A percentile compares a stretch with the other conserved stretches of the same genome.
phyloP scores from a whole-genome alignment of 225 moss, liverwort and hornwort species.

The Climacium dendroides region DNA sequence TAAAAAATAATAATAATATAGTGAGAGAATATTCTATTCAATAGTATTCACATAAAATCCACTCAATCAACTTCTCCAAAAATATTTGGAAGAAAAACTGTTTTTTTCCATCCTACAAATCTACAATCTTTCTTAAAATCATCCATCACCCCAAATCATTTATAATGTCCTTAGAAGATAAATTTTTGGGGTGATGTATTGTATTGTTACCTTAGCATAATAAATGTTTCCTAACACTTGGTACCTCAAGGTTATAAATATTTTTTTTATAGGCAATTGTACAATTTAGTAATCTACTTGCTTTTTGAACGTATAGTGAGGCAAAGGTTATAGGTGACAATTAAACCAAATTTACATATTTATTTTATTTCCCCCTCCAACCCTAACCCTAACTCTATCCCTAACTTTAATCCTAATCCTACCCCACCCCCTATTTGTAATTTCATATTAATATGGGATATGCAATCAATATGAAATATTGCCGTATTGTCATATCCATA shows the following conservation, averaged over 20 bases:
- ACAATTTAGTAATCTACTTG: neutral
- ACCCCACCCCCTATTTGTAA: too few species aligned
- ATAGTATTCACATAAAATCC: too few species aligned
- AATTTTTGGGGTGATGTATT: neutral
- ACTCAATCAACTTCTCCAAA: neutral
- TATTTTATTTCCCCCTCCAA: too few species aligned
- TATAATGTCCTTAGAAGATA: accelerated
- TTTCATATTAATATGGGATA: too few species aligned
- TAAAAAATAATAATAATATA: too few species aligned
- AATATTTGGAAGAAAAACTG: neutral
- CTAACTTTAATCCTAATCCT: too few species aligned
- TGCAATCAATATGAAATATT: too few species aligned
- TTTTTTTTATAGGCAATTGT: neutral
- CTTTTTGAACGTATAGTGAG: too few species aligned
- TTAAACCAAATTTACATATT: too few species aligned
- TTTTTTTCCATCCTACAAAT: accelerated
- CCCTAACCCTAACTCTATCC: too few species aligned
- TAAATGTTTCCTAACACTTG: accelerated
- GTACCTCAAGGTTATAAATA: neutral
- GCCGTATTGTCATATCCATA: too few species aligned
- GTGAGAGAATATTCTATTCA: neutral
- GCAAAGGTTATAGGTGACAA: too few species aligned
- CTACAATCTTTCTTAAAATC: accelerated
- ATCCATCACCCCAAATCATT: accelerated
- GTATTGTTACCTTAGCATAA: neutral